phyloP scores from a whole-genome alignment of 148 eudicot species.

The Arctostaphylos glauca region DNA sequence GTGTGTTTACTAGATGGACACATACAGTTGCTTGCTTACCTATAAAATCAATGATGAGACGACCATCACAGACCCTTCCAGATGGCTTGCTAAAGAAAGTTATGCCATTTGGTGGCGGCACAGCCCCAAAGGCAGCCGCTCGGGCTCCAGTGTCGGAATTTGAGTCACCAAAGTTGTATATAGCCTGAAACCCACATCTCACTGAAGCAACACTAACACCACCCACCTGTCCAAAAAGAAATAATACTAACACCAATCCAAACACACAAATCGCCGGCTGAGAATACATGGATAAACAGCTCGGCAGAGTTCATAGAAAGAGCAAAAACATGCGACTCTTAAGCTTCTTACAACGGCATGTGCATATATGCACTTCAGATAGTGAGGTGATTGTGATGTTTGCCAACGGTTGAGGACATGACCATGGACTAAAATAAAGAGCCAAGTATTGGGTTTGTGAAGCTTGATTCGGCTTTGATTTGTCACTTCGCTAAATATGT shows the following conservation, averaged over 20 bases:
- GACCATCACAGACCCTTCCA: constrained; percentile 13
- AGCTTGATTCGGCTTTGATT: no score
- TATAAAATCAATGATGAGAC: constrained; percentile 18
- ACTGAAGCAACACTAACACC: not conserved
- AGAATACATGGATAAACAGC: constrained; percentile 9
- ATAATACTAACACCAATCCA: not conserved
- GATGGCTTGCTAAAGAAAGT: not conserved
- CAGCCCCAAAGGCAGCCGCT: not conserved
- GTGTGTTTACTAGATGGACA: not conserved
- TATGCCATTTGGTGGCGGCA: not conserved
- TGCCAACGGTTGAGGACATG: no score
- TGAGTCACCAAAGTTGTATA: constrained; percentile 25
- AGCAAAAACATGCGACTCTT: not conserved
- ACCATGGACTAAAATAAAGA: no score
- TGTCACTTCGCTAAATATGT: no score
- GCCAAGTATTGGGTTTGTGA: no score
- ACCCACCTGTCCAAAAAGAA: not conserved
- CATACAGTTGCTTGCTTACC: not conserved
- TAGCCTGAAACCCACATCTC: constrained; percentile 14
- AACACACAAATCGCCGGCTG: not conserved
- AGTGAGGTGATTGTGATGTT: no score
- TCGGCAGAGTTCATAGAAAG: not conserved
- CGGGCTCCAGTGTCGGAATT: constrained; percentile 20
- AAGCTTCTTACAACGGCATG: not conserved
- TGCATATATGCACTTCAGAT: not conserved